Percentiles rank a stretch among this genome's conserved stretches.
phyloP scores from a whole-genome alignment of 805 yeast genomes.

The Saccharomyces eubayanus region DNA sequence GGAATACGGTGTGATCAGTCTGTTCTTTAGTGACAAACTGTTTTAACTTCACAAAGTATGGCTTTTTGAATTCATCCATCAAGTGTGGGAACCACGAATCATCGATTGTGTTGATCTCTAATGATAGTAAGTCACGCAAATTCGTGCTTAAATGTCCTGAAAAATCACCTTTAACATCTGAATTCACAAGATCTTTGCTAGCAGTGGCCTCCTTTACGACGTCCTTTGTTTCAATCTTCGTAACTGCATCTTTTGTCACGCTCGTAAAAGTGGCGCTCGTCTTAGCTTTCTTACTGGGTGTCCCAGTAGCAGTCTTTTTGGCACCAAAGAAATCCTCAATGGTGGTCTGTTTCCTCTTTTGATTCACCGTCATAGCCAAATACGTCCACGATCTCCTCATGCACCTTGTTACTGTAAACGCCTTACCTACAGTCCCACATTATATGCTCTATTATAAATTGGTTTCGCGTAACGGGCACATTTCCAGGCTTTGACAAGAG shows the following conservation, averaged over 20 bases:
- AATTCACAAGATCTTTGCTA: neutral
- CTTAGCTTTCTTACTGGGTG: neutral
- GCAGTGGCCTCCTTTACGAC: neutral
- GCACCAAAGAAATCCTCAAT: conserved; percentile 15
- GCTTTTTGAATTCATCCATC: conserved; percentile 66
- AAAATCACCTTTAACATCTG: conserved; percentile 6
- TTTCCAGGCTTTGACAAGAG: neutral
- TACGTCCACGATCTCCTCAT: neutral
- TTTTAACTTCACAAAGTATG: conserved; percentile 73
- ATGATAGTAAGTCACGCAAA: conserved; percentile 36
- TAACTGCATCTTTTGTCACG: neutral
- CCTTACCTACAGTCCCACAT: neutral
- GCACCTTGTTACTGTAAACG: neutral
- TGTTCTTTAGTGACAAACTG: conserved; percentile 46
- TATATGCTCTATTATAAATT: neutral
- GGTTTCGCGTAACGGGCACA: neutral
- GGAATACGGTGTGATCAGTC: conserved; percentile 52
- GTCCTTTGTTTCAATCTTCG: neutral
- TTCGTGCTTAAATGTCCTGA: conserved; percentile 8
- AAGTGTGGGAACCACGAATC: conserved; percentile 70
- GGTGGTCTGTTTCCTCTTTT: conserved; percentile 9
- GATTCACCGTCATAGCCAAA: conserved; percentile 6
- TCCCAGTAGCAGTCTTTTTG: neutral
- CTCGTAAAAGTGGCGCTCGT: neutral
- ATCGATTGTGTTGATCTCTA: conserved; percentile 67